These are phyloP conservation scores for Russula brevipes DNA, from an alignment of 768 basidiomycete genomes.

Conservation along the genomic window DNA sequence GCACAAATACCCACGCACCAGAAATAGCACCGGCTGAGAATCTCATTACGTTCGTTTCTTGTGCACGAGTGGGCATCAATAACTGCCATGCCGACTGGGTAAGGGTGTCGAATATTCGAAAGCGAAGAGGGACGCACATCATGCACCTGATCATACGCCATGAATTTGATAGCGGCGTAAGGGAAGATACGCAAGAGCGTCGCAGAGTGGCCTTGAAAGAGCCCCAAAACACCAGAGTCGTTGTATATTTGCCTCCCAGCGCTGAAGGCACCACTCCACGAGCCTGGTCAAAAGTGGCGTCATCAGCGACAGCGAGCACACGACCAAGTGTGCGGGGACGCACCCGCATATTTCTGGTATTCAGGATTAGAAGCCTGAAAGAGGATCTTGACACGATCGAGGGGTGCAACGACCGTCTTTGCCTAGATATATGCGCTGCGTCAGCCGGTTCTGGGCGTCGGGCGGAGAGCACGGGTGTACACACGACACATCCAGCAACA, in stretches of 20 bases:
- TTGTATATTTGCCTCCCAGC: constrained; percentile 70
- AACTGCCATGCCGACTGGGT: constrained; percentile 41
- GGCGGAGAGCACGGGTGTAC: constrained; percentile 33
- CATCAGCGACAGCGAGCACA: neutral
- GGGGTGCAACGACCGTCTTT: constrained; percentile 90
- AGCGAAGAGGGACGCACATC: constrained; percentile 43
- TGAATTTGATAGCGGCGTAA: constrained; percentile 95
- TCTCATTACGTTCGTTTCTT: constrained; percentile 72
- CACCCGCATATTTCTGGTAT: constrained; percentile 89
- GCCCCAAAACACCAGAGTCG: constrained; percentile 64
- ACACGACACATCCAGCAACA: constrained; percentile 86
- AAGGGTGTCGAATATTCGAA: neutral
- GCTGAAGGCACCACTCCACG: constrained; percentile 77
- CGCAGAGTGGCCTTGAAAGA: constrained; percentile 94
- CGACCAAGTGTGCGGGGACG: neutral
- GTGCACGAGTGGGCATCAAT: constrained; percentile 76
- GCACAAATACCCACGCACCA: constrained; percentile 43
- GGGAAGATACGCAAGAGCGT: constrained; percentile 94
- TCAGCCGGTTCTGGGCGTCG: constrained; percentile 18
- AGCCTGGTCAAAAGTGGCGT: constrained; percentile 46
- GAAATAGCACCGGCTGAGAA: constrained; percentile 86
- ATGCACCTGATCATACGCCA: constrained; percentile 89
- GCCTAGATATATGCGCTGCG: constrained; percentile 46
- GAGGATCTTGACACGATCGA: constrained; percentile 97
- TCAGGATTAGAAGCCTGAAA: constrained; percentile 97